phyloP scores from a whole-genome alignment of 441 rosid species.

The Flueggea neowawraea region DNA sequence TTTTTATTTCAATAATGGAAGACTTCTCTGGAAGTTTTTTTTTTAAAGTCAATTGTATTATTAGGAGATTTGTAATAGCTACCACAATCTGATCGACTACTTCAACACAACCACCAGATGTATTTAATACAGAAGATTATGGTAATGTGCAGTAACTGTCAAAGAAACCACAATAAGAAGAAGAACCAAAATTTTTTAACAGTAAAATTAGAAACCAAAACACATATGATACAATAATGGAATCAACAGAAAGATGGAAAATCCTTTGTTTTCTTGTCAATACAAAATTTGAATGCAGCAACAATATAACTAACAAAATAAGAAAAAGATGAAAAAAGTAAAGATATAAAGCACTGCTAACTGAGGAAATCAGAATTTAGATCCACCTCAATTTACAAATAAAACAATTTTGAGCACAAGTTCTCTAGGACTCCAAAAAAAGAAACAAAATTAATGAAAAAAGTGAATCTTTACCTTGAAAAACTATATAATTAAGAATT shows the following conservation, averaged over 20 bases:
- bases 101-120: background rate
- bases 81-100: background rate
- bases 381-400: conserved; percentile 8
- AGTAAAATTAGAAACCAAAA: background rate
- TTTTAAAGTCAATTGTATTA: background rate
- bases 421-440: too few relatives aligned
- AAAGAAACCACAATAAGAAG: background rate
- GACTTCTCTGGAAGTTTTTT: background rate
- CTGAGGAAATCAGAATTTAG: conserved; percentile 7
- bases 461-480: background rate
- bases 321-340: background rate
- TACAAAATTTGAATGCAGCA: background rate
- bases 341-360: background rate
- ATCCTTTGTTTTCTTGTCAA: too few relatives aligned
- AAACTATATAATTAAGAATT: background rate
- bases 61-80: background rate
- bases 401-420: too few relatives aligned
- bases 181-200: background rate
- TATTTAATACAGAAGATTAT: background rate
- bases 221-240: background rate
- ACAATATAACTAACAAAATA: background rate
- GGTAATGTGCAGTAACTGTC: conserved; percentile 4
- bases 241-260: too few relatives aligned
- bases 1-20: too few relatives aligned
- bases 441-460: conserved; percentile 3